Percentiles rank a stretch among this genome's conserved stretches.
Evolutionary conservation across 2,329 filamentous ascomycete genomes (phyloP).

Genomic region (Orbilia quercus): DNA sequence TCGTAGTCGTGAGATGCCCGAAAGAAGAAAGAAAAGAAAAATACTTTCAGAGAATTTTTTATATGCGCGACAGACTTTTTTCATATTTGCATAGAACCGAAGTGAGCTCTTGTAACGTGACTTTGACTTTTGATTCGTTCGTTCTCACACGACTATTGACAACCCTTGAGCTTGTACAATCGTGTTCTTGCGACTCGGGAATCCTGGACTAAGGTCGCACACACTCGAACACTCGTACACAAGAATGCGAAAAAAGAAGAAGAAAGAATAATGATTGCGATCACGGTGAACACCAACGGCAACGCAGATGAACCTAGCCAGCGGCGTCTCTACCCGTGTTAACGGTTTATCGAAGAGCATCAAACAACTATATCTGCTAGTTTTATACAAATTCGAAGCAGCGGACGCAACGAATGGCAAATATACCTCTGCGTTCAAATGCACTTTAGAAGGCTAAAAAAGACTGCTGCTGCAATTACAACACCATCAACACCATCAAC

Average conservation of each 20-base stretch:
- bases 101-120: constrained; percentile 56
- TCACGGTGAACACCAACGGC: too few relatives aligned
- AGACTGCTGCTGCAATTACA: constrained; percentile 54
- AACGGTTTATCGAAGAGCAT: not conserved
- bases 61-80: constrained; percentile 45
- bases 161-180: constrained; percentile 11
- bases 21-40: constrained; percentile 50
- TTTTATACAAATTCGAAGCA: constrained; percentile 38
- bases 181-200: constrained; percentile 6
- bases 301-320: too few relatives aligned
- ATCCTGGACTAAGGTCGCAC: constrained; percentile 2
- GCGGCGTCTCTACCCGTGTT: not conserved
- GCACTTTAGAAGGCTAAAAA: constrained; percentile 13
- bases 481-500: constrained; percentile 57
- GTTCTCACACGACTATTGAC: constrained; percentile 38
- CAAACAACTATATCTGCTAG: constrained; percentile 19
- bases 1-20: constrained; percentile 48
- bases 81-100: constrained; percentile 28
- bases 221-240: not conserved
- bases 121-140: constrained; percentile 49
- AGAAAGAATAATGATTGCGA: too few relatives aligned
- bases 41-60: not conserved
- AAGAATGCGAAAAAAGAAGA: too few relatives aligned
- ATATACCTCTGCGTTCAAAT: constrained; percentile 55
- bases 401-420: constrained; percentile 48